Percentiles rank a stretch among this genome's conserved stretches.
Conservation (phyloP, 305 asterid genomes). For the Fraxinus velutina region DNA sequence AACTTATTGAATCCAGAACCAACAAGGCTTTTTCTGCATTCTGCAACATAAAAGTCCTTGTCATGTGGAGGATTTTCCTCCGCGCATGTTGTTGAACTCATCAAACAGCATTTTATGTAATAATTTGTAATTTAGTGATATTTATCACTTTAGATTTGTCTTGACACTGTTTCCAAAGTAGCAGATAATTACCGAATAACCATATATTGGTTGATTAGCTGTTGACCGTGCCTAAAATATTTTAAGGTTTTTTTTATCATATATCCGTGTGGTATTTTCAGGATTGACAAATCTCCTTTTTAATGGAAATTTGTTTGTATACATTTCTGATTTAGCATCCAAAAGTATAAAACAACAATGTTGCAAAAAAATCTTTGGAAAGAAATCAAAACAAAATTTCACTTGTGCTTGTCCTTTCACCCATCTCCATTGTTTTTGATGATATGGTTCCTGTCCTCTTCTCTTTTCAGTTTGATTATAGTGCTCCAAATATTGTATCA, state of each 20-base stretch:
- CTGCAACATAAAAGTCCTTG: conserved; percentile 1
- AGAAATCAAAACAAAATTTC: conserved; percentile 8
- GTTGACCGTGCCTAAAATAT: conserved; percentile 2
- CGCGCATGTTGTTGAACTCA: not conserved
- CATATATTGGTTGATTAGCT: not conserved
- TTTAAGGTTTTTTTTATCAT: not conserved
- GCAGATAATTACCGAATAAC: conserved; percentile 1
- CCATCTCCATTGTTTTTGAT: not conserved
- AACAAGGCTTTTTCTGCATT: not conserved
- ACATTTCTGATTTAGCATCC: conserved; percentile 6
- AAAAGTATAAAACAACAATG: not conserved
- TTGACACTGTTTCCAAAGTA: conserved; percentile 1
- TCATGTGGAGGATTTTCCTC: conserved; percentile 7
- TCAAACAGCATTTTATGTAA: not conserved
- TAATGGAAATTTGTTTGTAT: not conserved
- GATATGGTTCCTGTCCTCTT: not conserved
- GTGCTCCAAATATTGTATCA: conserved; percentile 4
- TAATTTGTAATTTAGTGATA: not conserved
- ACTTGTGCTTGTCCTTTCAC: conserved; percentile 2
- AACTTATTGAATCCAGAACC: conserved; percentile 1
- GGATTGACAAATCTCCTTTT: not conserved
- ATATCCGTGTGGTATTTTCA: not conserved
- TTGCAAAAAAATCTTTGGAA: conserved; percentile 1
- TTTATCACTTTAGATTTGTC: conserved; percentile 8
- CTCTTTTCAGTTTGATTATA: conserved; percentile 1